Conservation (phyloP, 257 asterid species). For the Coffea eugenioides region DNA sequence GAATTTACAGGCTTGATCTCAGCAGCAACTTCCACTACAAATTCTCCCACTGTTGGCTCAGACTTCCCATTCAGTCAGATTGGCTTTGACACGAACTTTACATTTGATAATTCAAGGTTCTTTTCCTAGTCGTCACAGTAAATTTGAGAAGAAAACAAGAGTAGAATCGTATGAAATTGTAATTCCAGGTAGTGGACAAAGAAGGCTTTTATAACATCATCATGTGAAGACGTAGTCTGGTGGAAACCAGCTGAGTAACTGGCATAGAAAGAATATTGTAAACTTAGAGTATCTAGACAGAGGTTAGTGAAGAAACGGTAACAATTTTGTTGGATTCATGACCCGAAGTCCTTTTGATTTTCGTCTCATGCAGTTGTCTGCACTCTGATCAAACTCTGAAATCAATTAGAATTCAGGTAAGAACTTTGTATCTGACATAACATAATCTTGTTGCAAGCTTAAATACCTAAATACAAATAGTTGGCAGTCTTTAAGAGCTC, state of each 20-base stretch:
- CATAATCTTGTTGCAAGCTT: background rate
- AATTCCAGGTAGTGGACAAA: background rate
- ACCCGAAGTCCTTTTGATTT: background rate
- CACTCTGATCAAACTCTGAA: slow-evolving; percentile 1
- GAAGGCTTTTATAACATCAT: background rate
- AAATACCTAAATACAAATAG: background rate
- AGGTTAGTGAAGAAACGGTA: background rate
- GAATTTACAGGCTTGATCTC: slow-evolving; percentile 30
- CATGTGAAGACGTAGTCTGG: background rate
- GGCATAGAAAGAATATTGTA: background rate
- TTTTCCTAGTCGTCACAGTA: slow-evolving; percentile 16
- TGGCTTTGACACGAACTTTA: slow-evolving; percentile 41
- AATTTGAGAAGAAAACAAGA: background rate
- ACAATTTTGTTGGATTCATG: slow-evolving; percentile 15
- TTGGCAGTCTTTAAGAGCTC: background rate
- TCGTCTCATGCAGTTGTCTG: background rate
- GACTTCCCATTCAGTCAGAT: slow-evolving; percentile 31
- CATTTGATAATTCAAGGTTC: slow-evolving; percentile 32
- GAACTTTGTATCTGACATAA: background rate
- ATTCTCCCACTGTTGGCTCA: slow-evolving; percentile 28
- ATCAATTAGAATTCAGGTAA: background rate
- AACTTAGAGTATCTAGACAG: slow-evolving; percentile 9
- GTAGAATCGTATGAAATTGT: background rate
- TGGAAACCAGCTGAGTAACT: slow-evolving; percentile 1
- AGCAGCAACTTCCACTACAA: slow-evolving; percentile 33